Conservation (phyloP, 495 filamentous ascomycete genomes). For the Penicillium arizonense region DNA sequence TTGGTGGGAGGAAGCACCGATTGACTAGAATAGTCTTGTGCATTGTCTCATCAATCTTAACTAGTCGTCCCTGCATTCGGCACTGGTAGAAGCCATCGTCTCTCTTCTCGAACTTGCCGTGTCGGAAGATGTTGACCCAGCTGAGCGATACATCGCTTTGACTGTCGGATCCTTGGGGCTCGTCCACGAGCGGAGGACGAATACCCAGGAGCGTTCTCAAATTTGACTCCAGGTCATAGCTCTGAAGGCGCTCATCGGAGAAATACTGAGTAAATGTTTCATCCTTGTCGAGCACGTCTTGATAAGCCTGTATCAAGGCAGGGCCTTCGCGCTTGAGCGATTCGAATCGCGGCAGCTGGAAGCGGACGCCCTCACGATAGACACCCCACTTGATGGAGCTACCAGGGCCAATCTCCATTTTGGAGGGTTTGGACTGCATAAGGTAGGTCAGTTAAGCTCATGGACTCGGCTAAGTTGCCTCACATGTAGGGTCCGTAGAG, state of each 20-base stretch:
- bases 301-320: neutral
- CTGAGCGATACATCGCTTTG: neutral
- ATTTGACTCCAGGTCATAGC: neutral
- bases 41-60: neutral
- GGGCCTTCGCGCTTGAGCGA: neutral
- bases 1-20: neutral
- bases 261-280: conserved; percentile 7
- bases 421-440: neutral
- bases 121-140: conserved; percentile 3
- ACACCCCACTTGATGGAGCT: neutral
- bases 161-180: neutral
- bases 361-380: neutral
- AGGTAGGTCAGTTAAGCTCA: neutral
- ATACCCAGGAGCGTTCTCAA: neutral
- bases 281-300: conserved; percentile 1
- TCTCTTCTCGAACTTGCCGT: conserved; percentile 2
- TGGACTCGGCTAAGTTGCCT: too few relatives aligned
- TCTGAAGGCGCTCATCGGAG: neutral
- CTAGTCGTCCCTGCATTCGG: neutral
- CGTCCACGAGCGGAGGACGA: neutral
- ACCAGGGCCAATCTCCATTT: neutral
- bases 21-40: neutral
- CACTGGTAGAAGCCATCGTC: neutral
- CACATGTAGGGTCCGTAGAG: too few relatives aligned
- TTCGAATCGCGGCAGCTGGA: neutral